Evolutionary conservation across 208 protist species (phyloP), one percentile per base, ranked within the genome.

Genomic region (Trypanosomatidae sp.): DNA sequence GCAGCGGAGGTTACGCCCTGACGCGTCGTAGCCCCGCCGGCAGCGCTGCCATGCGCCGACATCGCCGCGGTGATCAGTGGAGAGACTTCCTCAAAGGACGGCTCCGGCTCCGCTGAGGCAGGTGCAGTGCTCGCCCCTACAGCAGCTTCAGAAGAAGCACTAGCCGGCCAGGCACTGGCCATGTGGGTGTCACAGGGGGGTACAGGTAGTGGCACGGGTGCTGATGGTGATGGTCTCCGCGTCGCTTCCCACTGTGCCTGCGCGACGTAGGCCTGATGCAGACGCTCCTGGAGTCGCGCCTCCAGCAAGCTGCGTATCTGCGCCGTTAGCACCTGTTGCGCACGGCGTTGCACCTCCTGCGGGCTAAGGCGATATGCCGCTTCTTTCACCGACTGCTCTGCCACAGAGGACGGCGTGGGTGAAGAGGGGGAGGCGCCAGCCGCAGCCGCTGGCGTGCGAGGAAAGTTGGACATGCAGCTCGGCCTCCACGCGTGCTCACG

Each of bases 291-390:
- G 5, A 80, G 69, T 19, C 75, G 75, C 12, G 55, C 44, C 65
- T 75, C 65, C 8, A 80, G 69, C 13, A 80, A 52, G 33, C 55
- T 65, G 53, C 75, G 69, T n/a, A 75, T 47, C 65, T 80, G 69
- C 19, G 60, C 69, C n/a, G 69, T 44, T 9, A 80, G 75, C 33
- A 28, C 66, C 22, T 74, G 52, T 53, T 80, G 75, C 41, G 67
- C 75, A 9, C 69, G 50, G 7, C 69, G 62, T 44, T 80, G 75
- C 25, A 80, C 62, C 17, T 74, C 69, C 28, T 80, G 60, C 2
- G 75, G 62, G 17, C 50, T 66, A 6, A 80, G 56, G 1, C 53
- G 75, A 39, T 75, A 80, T 36, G 49, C 64, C 9, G 68, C 75
- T 53, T 80, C 75, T n/a, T 52, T 71, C 4, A 80, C 69, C 6